Evolutionary conservation across 805 yeast genomes (phyloP).

Genomic region (Candida ipomoeae): DNA sequence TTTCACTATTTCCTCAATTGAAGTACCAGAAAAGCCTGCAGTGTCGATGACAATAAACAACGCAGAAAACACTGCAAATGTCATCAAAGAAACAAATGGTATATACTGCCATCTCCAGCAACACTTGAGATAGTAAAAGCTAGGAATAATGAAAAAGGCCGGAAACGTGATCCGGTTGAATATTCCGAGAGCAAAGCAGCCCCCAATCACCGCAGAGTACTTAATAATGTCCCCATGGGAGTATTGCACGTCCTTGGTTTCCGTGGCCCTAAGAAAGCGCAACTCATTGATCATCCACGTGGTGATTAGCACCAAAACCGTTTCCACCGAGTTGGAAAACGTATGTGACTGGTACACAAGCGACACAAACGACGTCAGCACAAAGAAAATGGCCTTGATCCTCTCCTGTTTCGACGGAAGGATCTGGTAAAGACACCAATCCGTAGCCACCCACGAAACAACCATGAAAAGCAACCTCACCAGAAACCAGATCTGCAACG

Average conservation of each 20-base stretch:
- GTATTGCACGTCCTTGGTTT: constrained; percentile 5
- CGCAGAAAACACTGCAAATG: constrained; percentile 34
- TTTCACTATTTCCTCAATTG: constrained; percentile 2
- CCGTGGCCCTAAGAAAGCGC: constrained; percentile 19
- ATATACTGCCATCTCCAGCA: constrained; percentile 33
- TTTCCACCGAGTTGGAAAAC: constrained; percentile 85
- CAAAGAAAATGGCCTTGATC: constrained; percentile 44
- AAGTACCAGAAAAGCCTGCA: constrained; percentile 23
- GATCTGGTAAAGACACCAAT: constrained; percentile 43
- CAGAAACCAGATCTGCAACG: constrained; percentile 50
- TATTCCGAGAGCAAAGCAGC: constrained; percentile 56
- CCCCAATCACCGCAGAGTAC: constrained; percentile 37
- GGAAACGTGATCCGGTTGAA: constrained; percentile 85
- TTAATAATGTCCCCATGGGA: constrained; percentile 13
- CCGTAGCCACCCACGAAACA: constrained; percentile 34
- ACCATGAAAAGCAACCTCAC: constrained; percentile 49
- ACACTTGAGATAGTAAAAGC: constrained; percentile 41
- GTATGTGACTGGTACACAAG: constrained; percentile 81
- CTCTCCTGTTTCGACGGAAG: constrained; percentile 48
- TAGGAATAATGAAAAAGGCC: constrained; percentile 69
- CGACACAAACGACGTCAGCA: constrained; percentile 63
- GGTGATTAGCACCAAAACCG: constrained; percentile 47
- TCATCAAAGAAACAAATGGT: constrained; percentile 21
- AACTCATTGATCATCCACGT: constrained; percentile 48
- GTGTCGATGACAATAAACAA: constrained; percentile 56